Evolutionary conservation across 371 early-diverging fungal genomes (phyloP).

Genomic region (Basidiobolus meristosporus): DNA sequence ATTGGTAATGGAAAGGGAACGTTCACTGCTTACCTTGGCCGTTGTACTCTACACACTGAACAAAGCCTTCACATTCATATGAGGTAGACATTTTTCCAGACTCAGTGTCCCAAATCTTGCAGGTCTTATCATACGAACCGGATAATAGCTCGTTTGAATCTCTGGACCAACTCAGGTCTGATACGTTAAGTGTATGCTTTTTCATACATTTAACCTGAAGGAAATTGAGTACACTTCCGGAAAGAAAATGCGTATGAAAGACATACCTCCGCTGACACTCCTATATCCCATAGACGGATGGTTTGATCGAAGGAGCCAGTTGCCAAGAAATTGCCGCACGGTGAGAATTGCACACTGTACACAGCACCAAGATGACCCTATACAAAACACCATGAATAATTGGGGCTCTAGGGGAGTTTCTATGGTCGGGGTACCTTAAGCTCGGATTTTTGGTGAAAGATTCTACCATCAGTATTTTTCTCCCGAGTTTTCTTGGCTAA

Average conservation of each 20-base stretch:
- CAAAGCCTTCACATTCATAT: constrained; percentile 62
- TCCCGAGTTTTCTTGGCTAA: too few relatives aligned
- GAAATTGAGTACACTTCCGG: background rate
- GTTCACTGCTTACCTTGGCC: constrained; percentile 26
- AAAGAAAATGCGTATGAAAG: too few relatives aligned
- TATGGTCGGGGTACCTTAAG: constrained; percentile 11
- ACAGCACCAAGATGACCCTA: constrained; percentile 79
- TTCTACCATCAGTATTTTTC: constrained; percentile 12
- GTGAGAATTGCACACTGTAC: constrained; percentile 64
- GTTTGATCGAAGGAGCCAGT: constrained; percentile 91
- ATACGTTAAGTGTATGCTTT: constrained; percentile 59
- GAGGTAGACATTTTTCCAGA: constrained; percentile 34
- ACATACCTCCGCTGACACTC: background rate
- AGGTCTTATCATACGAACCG: constrained; percentile 65
- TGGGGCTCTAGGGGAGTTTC: too few relatives aligned
- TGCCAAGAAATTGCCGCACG: constrained; percentile 43
- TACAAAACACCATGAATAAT: background rate
- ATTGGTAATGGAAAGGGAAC: background rate
- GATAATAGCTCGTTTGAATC: constrained; percentile 57
- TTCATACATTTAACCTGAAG: constrained; percentile 25
- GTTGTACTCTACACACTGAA: constrained; percentile 67
- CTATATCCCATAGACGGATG: constrained; percentile 86
- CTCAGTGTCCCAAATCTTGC: constrained; percentile 70
- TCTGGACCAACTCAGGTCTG: constrained; percentile 61
- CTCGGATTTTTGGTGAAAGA: constrained; percentile 28